Evolutionary conservation across 345 rosid genomes (phyloP), one percentile per base, ranked within the genome.

Genomic region (Psidium friedrichsthalianum): DNA sequence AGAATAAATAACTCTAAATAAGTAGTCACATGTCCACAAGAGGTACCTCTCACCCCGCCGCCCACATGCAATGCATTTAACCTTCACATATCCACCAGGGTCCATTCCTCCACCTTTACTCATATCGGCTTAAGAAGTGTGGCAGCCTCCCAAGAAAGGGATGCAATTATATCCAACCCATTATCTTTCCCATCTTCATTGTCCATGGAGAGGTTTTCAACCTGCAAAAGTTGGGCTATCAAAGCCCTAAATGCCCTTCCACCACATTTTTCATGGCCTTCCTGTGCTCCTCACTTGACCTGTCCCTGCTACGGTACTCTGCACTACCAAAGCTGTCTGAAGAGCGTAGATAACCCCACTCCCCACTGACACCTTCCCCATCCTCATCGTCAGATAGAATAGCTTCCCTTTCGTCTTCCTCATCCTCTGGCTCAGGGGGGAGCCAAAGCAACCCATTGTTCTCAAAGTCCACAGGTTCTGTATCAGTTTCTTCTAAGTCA

Each of bases 31-130:
- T 56, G 82, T 49, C 85, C 47, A 84, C 76, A 47, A 11, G 55
- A 85, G 57, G 90, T 92, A 97, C 99, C 99, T 97, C 90, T 96
- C 98, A 89, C 90, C 88, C 53, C 95, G 95, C 81, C 87, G 87
- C 83, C 99, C 99, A 87, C 93, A 93, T 64, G 99, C 98, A 86
- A 97, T 90, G 90, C 98, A 95, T 90, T 97, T 97, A 82, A 97
- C 95, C 92, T 97, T 96, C 87, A 96, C 99, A 87, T 96, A 96
- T 83, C 95, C 96, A 90, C 98, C 99, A 29, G 99, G 99, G 90
- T 96, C 99, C 98, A 97, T 97, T 88, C 96, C 98, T 90, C 98
- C 98, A 85, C 98, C 90, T 88, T 88, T 92, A 88, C 98, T 96
- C 84, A 90, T 96, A 92, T 97, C 99, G 99, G 99, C 90, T 92